Evolutionary conservation across 164 flowering plant genomes (phyloP).

Genomic region (grape (Vitis vinifera)): DNA sequence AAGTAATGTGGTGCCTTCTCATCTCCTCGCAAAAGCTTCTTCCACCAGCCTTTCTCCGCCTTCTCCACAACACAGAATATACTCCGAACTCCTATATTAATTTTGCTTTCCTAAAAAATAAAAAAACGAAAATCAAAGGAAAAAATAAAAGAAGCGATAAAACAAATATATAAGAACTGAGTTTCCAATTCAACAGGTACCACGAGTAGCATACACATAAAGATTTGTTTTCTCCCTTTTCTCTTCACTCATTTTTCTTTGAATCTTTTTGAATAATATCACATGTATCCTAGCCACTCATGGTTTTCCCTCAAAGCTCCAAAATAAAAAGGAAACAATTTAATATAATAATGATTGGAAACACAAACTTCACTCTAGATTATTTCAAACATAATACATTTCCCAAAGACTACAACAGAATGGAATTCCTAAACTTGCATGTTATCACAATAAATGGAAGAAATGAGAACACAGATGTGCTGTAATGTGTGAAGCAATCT

Average conservation of each 20-base stretch:
- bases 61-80: slow-evolving; percentile 77
- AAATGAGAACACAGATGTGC: not conserved
- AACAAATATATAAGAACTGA: too few relatives aligned
- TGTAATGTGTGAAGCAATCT: not conserved
- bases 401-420: too few relatives aligned
- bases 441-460: not conserved
- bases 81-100: slow-evolving; percentile 66
- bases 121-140: not conserved
- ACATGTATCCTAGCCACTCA: too few relatives aligned
- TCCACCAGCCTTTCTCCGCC: slow-evolving; percentile 93
- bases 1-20: slow-evolving; percentile 72
- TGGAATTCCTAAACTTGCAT: not conserved
- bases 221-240: too few relatives aligned
- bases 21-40: slow-evolving; percentile 61
- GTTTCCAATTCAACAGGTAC: too few relatives aligned
- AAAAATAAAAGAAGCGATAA: not conserved
- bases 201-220: not conserved
- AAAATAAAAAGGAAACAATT: too few relatives aligned
- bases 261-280: too few relatives aligned
- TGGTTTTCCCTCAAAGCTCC: too few relatives aligned
- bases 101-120: slow-evolving; percentile 69
- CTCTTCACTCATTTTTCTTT: too few relatives aligned
- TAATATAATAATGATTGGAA: too few relatives aligned
- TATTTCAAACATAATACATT: too few relatives aligned
- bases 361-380: too few relatives aligned